These are phyloP conservation scores for Artemisia argyi DNA, from an alignment of 129 eudicot genomes.

Conservation along the genomic window DNA sequence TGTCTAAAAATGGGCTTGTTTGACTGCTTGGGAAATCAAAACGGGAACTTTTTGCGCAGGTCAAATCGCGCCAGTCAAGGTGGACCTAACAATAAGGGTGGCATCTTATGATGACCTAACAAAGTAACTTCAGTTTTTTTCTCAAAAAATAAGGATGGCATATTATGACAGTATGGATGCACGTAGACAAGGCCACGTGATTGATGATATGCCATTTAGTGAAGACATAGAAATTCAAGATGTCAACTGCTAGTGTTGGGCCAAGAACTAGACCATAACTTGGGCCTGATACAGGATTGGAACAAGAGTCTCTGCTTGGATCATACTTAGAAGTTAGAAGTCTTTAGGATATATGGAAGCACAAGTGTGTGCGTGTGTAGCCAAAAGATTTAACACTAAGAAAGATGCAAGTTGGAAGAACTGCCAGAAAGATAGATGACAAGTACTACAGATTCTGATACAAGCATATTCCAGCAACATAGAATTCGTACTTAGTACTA, in stretches of 20 bases:
- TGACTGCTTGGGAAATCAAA: too few relatives aligned
- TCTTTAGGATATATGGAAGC: too few relatives aligned
- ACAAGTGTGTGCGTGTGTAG: too few relatives aligned
- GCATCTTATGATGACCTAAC: too few relatives aligned
- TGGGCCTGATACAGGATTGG: conserved; percentile 29
- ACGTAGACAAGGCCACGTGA: neutral
- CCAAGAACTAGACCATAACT: conserved; percentile 4
- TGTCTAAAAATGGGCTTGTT: too few relatives aligned
- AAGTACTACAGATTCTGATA: conserved; percentile 19
- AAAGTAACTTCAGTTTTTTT: neutral
- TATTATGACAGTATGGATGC: neutral
- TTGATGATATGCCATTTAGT: neutral
- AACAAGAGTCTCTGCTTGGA: neutral
- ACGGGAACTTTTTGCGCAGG: too few relatives aligned
- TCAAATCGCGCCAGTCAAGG: too few relatives aligned
- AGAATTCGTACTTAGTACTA: neutral
- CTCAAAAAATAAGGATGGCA: neutral
- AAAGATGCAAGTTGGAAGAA: conserved; percentile 24
- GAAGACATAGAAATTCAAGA: neutral
- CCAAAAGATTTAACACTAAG: too few relatives aligned
- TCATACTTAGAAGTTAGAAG: conserved; percentile 36
- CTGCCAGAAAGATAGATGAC: conserved; percentile 54
- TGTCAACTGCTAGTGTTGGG: neutral
- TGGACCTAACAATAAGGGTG: too few relatives aligned
- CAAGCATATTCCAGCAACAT: neutral